A percentile compares a stretch with the other conserved stretches of the same genome.
These are phyloP conservation scores for Canavalia ensiformis DNA, from an alignment of 306 rosid genomes.

Conservation along the genomic window DNA sequence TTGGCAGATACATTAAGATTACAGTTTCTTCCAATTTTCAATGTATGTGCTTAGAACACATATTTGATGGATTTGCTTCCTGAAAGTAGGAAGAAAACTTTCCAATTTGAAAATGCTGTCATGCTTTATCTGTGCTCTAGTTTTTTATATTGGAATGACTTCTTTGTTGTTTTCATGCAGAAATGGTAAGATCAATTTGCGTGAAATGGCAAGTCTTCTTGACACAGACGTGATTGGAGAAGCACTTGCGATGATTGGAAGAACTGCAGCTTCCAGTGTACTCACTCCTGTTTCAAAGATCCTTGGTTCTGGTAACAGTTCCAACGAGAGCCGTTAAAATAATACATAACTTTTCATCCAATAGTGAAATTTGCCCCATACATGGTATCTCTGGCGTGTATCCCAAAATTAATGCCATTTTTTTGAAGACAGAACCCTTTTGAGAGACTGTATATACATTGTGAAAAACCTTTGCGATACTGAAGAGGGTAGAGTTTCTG, in stretches of 20 bases:
- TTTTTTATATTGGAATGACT: constrained; percentile 28
- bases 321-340: constrained; percentile 62
- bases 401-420: constrained; percentile 75
- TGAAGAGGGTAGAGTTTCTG: constrained; percentile 62
- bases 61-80: constrained; percentile 22
- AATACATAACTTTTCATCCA: constrained; percentile 64
- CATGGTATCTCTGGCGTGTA: constrained; percentile 62
- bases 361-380: constrained; percentile 53
- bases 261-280: constrained; percentile 57
- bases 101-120: constrained; percentile 17
- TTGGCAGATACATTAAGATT: constrained; percentile 2
- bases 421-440: constrained; percentile 50
- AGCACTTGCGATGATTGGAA: constrained; percentile 75
- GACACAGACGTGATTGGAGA: constrained; percentile 67
- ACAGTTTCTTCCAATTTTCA: constrained; percentile 21
- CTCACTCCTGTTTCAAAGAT: constrained; percentile 59
- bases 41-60: background rate
- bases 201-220: constrained; percentile 71
- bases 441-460: constrained; percentile 54
- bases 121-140: constrained; percentile 17
- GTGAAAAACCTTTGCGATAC: constrained; percentile 65
- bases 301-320: constrained; percentile 64
- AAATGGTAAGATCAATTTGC: constrained; percentile 50
- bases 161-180: constrained; percentile 58
- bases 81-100: background rate